Base-by-base conservation (phyloP, 1,139 yeast genomes). In the Saccharomyces hybrid region DNA sequence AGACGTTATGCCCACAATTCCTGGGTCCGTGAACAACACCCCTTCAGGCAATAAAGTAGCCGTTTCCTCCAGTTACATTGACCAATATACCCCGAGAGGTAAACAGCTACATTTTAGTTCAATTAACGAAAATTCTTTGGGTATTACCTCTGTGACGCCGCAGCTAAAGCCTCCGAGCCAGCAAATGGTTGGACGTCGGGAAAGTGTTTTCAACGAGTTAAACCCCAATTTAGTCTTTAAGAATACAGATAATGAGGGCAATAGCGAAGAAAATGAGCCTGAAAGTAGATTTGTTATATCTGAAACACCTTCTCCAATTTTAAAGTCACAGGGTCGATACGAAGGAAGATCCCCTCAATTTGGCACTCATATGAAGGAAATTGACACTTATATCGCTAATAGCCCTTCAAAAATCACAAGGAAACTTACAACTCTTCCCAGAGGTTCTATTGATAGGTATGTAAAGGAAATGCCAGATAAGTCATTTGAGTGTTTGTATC, bases 381-480 rank as follows among this genome's bases (percentile, higher is more conserved):
- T 4, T 44, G 49, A 47, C 16, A 31, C 38, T 1, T 28, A 31
- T 28, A 23, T 16, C 9, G 29, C 51, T 27, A 54, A 50, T 25
- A 66, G 68, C 51, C 69, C 70, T 4, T 53, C 59, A 16, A 72
- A 71, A 51, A 66, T 68, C 1, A 66, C 69, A 8, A 70, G 71
- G 49, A 74, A 73, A 56, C 70, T 85, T 1, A 84, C 96, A 0
- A 82, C 95, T 16, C 72, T 93, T 46, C 97, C 96, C 20, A 91
- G 95, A 1, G 97, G 96, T 4, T 87, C 88, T 55, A 81, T 93
- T 32, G 99, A 93, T 69, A 81, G 80, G 55, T 89, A 86, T 65
- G 85, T 95, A 73, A 85, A 85, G 63, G 84, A 79, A 52, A 53
- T 69, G 27, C 65, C 70, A 4, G 80, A 84, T 52, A 81, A 82